Base-by-base conservation (phyloP, 176 grass and related monocot species). In the Musa troglodytarum region DNA sequence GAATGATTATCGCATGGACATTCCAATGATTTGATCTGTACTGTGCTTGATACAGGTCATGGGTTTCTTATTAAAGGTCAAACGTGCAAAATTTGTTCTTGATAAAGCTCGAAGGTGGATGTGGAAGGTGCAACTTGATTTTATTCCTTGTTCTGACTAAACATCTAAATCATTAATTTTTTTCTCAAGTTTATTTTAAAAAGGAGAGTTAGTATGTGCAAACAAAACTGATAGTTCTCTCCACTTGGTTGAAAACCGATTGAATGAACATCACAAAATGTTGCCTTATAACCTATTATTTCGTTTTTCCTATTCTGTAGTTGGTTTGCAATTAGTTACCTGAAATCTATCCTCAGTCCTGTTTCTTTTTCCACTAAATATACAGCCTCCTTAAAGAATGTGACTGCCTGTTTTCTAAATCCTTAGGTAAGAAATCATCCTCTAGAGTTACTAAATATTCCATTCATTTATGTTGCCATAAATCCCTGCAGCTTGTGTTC, bases 51-150 rank as follows among this genome's bases (percentile, higher is more conserved):
- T 80, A 57, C 72, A 93, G 94, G 89, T 98, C n/a, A 98, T 98
- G 88, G 88, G 88, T 52, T 98, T 98, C 83, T 93, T 98, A 76
- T 81, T 93, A 50, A 98, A 98, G 83, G 90, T 98, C 62, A 93
- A 98, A 76, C 88, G 84, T 70, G 94, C 94, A 74, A 98, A 98
- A 65, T 98, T 91, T 76, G 80, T 93, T 76, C 82, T 98, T 80
- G 90, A 93, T 68, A 88, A 93, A 93, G 86, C 88, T 53, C 82
- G 90, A 22, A 98, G 91, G 55, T 93, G 90, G 94, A 91, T 90
- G 91, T 93, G 94, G 90, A 98, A 98, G 88, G 94, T 97, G 79
- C 64, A 57, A 22, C 61, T 83, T 6, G 52, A 85, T 74, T 21
- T 78, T 62, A 5, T 63, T 53, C n/a, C 52, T 56, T 69, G 8